Base-by-base conservation (phyloP, 1,284 basidiomycete species). In the Ustilago bromivora region DNA sequence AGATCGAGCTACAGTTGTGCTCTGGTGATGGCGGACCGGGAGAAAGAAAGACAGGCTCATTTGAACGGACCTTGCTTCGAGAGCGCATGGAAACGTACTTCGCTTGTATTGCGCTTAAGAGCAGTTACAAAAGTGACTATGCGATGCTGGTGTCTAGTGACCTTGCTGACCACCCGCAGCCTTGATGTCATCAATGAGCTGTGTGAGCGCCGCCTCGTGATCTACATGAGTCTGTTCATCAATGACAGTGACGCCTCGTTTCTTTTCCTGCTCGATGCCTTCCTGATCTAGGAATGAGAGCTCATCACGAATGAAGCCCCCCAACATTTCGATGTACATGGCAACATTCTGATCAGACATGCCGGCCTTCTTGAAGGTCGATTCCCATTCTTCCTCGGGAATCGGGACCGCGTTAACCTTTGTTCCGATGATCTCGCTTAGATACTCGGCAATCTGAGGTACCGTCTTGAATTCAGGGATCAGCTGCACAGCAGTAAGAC, bases 331-430 rank as follows among this genome's bases (percentile, higher is more conserved):
- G 40, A 64, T 40, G n/a, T 64, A 61, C 32, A 51, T 13, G 4
- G 31, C 19, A 10, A 47, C 58, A 12, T 35, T 36, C n/a, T 64
- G 28, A 40, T 73, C 65, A 12, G 28, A 5, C 51, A 73, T 41
- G 19, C 71, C 66, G 6, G 66, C 61, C 19, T 66, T 65, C 19
- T 60, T 57, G 51, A 73, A 61, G 0, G 65, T 73, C 10, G 57
- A 7, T 17, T 40, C 10, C 71, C 66, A 68, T 35, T 64, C 35
- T 4, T 73, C 57, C 12, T 68, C 61, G 0, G 65, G 66, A 17
- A 68, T 34, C 13, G 71, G 71, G 1, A 73, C 61, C 1, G 71
- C 38, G 52, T 59, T 64, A 53, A 68, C 61, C 15, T 57, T 36
- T 9, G 32, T 41, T 9, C 66, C 66, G 1, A 46, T 47, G 40